These are phyloP conservation scores for Colletotrichum tropicale DNA, from an alignment of 2,329 filamentous ascomycete genomes.

Conservation along the genomic window DNA sequence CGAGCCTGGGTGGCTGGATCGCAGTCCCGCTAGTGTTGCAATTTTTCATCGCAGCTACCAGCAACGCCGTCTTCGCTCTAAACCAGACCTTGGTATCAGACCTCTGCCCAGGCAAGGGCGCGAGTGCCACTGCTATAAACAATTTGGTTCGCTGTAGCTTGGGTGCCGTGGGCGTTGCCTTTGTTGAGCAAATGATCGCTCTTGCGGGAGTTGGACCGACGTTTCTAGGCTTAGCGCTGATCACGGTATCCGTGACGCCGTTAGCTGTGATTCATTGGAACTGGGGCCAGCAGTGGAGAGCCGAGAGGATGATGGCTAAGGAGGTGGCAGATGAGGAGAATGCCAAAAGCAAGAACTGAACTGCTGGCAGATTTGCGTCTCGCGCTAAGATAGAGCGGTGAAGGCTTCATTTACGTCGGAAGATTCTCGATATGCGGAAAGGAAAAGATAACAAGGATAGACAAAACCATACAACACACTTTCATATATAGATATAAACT, in stretches of 20 bases:
- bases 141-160: slow-evolving; percentile 27
- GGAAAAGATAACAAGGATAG: neutral
- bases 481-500: neutral
- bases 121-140: slow-evolving; percentile 36
- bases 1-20: slow-evolving; percentile 24
- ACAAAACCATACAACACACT: neutral
- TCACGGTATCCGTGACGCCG: neutral
- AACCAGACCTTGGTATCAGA: slow-evolving; percentile 37
- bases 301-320: neutral
- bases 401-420: neutral
- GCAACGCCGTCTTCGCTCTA: slow-evolving; percentile 39
- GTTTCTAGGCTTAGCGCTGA: neutral
- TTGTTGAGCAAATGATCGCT: neutral
- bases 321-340: neutral
- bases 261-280: slow-evolving; percentile 6
- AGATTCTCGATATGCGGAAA: neutral
- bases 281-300: slow-evolving; percentile 12
- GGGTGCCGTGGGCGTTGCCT: neutral
- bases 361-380: neutral
- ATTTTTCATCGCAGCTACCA: slow-evolving; percentile 38
- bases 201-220: neutral
- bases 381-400: neutral
- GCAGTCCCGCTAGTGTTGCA: slow-evolving; percentile 28
- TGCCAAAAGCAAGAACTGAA: neutral
- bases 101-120: slow-evolving; percentile 31